Evolutionary conservation across 495 filamentous ascomycete species (phyloP).

Genomic region (Evansstolkia leycettana): DNA sequence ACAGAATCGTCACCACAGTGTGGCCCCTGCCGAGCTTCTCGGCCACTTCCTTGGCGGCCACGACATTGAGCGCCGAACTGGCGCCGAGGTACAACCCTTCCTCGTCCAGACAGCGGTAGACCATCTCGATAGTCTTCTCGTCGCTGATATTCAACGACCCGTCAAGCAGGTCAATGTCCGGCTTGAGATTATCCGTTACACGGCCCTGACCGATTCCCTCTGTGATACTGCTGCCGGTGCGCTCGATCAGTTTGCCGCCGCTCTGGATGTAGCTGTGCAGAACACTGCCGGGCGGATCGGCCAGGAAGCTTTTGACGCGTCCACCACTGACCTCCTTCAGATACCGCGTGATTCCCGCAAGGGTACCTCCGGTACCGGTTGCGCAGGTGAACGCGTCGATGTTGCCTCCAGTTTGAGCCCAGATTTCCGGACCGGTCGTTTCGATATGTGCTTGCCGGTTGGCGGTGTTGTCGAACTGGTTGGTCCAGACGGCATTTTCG

Average conservation of each 20-base stretch:
- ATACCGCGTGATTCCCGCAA: conserved; percentile 82
- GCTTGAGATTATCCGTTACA: conserved; percentile 85
- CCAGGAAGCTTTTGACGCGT: conserved; percentile 76
- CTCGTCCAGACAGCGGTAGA: conserved; percentile 93
- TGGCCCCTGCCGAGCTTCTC: conserved; percentile 80
- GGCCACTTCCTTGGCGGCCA: conserved; percentile 87
- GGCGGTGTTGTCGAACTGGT: conserved; percentile 95
- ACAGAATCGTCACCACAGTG: conserved; percentile 86
- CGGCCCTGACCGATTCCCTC: conserved; percentile 97
- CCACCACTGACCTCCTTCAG: conserved; percentile 75
- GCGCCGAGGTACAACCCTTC: conserved; percentile 95
- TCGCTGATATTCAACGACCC: conserved; percentile 79
- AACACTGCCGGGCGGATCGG: conserved; percentile 86
- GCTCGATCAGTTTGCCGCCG: conserved; percentile 68
- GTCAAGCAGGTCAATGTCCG: conserved; percentile 74
- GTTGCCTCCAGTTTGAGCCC: conserved; percentile 80
- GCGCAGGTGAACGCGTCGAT: conserved; percentile 92
- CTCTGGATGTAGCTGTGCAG: conserved; percentile 84
- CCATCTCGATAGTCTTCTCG: conserved; percentile 94
- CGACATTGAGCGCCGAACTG: conserved; percentile 85
- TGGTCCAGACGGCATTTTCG: conserved; percentile 94
- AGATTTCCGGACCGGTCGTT: conserved; percentile 94
- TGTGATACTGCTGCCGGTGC: conserved; percentile 82
- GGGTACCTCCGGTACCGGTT: conserved; percentile 84
- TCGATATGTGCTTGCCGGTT: conserved; percentile 92